phyloP scores from a whole-genome alignment of 2,329 filamentous ascomycete species.

The Aspergillus fructus region DNA sequence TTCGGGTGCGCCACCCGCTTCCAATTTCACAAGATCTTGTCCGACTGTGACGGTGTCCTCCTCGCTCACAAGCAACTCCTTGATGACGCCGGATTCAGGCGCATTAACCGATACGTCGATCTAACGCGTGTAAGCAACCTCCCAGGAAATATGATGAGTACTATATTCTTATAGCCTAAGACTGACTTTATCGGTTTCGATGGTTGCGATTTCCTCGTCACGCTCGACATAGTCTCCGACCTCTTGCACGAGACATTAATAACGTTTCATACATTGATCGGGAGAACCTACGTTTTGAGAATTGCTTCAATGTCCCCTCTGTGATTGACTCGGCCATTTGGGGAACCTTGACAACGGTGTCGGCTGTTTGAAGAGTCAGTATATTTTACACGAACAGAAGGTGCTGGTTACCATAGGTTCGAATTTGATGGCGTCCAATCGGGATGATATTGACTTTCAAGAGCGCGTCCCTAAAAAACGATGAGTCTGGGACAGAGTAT shows the following conservation, averaged over 20 bases:
- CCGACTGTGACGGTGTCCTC: conserved; percentile 95
- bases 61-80: conserved; percentile 85
- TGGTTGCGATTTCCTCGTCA: conserved; percentile 97
- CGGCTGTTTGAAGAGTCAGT: conserved; percentile 52
- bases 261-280: not conserved
- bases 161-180: no score
- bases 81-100: conserved; percentile 84
- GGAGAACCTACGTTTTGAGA: conserved; percentile 66
- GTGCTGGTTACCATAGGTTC: conserved; percentile 35
- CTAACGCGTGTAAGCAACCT: conserved; percentile 45
- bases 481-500: not conserved
- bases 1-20: conserved; percentile 67
- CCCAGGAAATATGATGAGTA: not conserved
- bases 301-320: conserved; percentile 94
- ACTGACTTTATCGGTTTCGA: conserved; percentile 94
- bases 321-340: conserved; percentile 99
- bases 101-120: conserved; percentile 98
- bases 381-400: not conserved
- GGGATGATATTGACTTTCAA: conserved; percentile 22
- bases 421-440: conserved; percentile 31
- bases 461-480: conserved; percentile 16
- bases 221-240: conserved; percentile 91
- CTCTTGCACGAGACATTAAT: conserved; percentile 46
- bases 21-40: conserved; percentile 83
- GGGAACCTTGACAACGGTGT: conserved; percentile 87